These are phyloP conservation scores for Gracilaria gracilis DNA, from an alignment of 23 red algal species.

Conservation along the genomic window DNA sequence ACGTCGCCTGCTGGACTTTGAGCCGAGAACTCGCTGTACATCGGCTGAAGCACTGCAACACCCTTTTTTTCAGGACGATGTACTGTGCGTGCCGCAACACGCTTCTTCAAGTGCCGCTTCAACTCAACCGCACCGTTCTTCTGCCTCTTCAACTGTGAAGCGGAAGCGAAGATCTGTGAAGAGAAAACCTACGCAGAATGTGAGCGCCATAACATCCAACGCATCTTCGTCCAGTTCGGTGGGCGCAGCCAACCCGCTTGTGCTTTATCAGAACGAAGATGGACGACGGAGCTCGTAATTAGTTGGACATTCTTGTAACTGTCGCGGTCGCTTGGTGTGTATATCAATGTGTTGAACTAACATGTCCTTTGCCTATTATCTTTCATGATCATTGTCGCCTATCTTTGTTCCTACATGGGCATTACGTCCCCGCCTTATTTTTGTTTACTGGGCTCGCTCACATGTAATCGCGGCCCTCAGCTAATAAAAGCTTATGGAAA, in stretches of 20 bases:
- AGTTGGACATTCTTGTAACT: neutral
- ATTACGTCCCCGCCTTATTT: neutral
- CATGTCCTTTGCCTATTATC: neutral
- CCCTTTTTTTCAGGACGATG: constrained; percentile 64
- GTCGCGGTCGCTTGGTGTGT: neutral
- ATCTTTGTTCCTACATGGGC: neutral
- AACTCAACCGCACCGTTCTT: neutral
- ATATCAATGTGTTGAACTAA: neutral
- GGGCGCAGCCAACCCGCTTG: neutral
- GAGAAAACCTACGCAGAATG: neutral
- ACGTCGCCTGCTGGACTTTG: constrained; percentile 68
- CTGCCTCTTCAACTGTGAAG: neutral
- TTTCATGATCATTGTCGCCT: neutral
- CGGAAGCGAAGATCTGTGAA: neutral
- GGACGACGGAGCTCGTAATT: neutral
- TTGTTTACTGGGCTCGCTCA: constrained; percentile 22
- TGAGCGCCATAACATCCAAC: constrained; percentile 5
- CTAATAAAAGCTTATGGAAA: constrained; percentile 3
- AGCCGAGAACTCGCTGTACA: constrained; percentile 73
- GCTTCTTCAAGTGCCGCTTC: neutral
- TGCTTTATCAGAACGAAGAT: neutral
- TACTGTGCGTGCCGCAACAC: neutral
- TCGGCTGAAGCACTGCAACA: constrained; percentile 75
- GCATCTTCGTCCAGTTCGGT: constrained; percentile 5
- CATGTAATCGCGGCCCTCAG: neutral